Base-by-base conservation (phyloP, 305 asterid species). In the Euphrasia arctica region DNA sequence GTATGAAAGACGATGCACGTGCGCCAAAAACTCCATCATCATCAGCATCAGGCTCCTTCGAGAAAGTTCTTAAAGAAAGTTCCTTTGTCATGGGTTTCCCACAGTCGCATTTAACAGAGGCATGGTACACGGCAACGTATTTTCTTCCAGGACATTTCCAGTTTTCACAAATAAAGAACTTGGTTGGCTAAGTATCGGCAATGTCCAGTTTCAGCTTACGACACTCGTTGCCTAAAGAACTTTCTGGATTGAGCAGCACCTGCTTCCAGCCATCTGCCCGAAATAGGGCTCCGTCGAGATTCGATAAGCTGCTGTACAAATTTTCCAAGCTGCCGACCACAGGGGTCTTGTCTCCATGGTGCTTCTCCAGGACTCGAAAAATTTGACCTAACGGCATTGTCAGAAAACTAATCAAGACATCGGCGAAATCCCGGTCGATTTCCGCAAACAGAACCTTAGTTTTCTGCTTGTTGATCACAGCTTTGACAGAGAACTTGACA, bases 301-400 rank as follows among this genome's bases (percentile, higher is more conserved):
- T 14, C 0, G 54, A 36, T 36, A 70, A 47, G 12, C 70, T n/a
- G 13, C 18, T 14, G 15, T 57, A 63, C 65, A 63, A 52, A 32
- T 54, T 57, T 25, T 25, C 72, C 12, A 78, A 25, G 78, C 83
- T 64, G 47, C 83, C 80, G 0, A 77, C 1, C 3, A 1, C 22
- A 1, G 74, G 75, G 3, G 71, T 31, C 15, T 59, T n/a, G 0
- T 59, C 65, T 25, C 52, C 45, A 11, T 68, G 71, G 34, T 72
- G 71, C 5, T 65, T 65, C 51, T 56, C 2, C 4, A 78, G 45
- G 22, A 69, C 25, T 10, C 57, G 18, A 5, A 60, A 58, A 2
- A 78, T 63, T 0, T 18, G 42, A 11, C 83, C 83, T 58, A 78
- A 7, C 0, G 82, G 80, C 72, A 74, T 12, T 0, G 67, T 62